Conservation (phyloP, 495 filamentous ascomycete genomes). For the Talaromyces proteolyticus region DNA sequence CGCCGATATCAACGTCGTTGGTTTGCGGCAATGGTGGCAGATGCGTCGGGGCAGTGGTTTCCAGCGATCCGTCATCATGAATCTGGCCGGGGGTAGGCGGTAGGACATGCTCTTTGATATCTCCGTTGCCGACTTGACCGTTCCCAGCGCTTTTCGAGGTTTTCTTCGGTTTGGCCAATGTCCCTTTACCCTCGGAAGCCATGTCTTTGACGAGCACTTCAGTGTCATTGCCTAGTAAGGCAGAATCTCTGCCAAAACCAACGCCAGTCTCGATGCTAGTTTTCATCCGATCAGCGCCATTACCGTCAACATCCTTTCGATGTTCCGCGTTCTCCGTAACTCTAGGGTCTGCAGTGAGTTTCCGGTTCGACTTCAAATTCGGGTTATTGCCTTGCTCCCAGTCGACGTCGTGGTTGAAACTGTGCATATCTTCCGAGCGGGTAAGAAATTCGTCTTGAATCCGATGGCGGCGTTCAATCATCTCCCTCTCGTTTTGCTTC, state of each 20-base stretch:
- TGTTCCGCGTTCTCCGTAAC: conserved; percentile 60
- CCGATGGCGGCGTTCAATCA: conserved; percentile 51
- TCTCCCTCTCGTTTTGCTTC: conserved; percentile 42
- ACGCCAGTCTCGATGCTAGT: conserved; percentile 46
- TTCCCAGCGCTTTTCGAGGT: conserved; percentile 17
- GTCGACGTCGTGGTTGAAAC: conserved; percentile 82
- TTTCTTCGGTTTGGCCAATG: conserved; percentile 40
- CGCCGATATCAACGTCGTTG: conserved; percentile 78
- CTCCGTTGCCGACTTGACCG: conserved; percentile 18
- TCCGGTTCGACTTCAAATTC: conserved; percentile 52
- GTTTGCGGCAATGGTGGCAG: conserved; percentile 58
- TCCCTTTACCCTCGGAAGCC: conserved; percentile 55
- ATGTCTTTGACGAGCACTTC: conserved; percentile 62
- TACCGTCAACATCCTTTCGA: conserved; percentile 69
- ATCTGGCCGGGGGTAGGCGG: conserved; percentile 41
- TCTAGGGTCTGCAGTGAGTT: conserved; percentile 55
- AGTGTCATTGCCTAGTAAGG: conserved; percentile 47
- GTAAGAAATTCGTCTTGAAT: conserved; percentile 57
- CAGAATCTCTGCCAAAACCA: conserved; percentile 60
- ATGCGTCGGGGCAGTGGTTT: conserved; percentile 44
- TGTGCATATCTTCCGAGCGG: conserved; percentile 56
- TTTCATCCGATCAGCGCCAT: conserved; percentile 66
- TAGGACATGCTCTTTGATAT: conserved; percentile 34
- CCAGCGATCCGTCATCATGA: conserved; percentile 13
- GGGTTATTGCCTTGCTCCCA: conserved; percentile 61